These are phyloP conservation scores for Mortierella sp. DNA, from an alignment of 371 early-diverging fungal genomes.

Conservation along the genomic window DNA sequence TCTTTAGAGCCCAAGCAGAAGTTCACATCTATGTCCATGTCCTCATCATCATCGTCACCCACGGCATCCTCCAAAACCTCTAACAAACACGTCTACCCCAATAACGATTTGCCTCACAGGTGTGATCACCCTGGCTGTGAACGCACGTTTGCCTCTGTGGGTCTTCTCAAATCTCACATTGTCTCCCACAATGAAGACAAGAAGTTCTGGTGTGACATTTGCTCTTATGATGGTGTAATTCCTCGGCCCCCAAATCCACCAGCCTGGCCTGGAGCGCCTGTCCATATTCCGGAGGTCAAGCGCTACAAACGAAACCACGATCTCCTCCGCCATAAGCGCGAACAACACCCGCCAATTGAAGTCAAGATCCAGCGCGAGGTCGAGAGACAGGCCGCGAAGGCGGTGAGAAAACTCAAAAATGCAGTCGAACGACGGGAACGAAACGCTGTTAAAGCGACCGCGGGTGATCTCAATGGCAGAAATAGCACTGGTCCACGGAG, in stretches of 20 bases:
- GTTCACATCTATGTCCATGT: no score
- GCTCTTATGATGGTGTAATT: constrained; percentile 22
- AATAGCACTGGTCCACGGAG: not conserved
- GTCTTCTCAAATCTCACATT: constrained; percentile 35
- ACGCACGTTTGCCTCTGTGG: constrained; percentile 15
- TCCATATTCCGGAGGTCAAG: constrained; percentile 16
- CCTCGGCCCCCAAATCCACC: constrained; percentile 5
- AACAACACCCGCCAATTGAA: constrained; percentile 38
- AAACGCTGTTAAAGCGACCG: not conserved
- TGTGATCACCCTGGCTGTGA: constrained; percentile 7
- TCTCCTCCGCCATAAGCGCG: constrained; percentile 41
- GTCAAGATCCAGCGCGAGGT: constrained; percentile 16
- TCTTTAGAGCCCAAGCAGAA: no score
- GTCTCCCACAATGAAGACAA: constrained; percentile 32
- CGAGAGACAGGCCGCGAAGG: constrained; percentile 8
- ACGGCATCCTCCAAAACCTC: no score
- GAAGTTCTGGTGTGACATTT: constrained; percentile 36
- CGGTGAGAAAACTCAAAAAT: not conserved
- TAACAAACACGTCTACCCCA: no score
- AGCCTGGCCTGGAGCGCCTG: not conserved
- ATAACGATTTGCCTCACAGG: no score
- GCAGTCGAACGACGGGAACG: not conserved
- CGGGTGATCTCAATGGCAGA: no score
- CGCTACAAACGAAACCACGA: constrained; percentile 50
- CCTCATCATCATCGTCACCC: no score